These are phyloP conservation scores for Madurella mycetomatis DNA, from an alignment of 2,329 filamentous ascomycete genomes.

Conservation along the genomic window DNA sequence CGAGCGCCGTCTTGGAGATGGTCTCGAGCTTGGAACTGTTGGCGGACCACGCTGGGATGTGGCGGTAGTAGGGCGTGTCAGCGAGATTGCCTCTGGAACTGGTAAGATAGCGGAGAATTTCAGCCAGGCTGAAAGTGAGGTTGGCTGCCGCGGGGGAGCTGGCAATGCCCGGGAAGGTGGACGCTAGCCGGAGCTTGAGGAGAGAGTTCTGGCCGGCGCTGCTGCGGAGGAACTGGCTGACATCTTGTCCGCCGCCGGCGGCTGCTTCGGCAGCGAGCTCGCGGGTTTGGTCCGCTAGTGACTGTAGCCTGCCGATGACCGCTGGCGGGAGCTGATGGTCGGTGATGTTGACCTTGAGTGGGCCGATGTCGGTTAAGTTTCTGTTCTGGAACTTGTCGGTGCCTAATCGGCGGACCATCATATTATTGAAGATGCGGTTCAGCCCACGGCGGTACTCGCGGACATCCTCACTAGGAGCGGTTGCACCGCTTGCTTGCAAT, in stretches of 20 bases:
- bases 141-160: background rate
- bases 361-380: slow-evolving; percentile 18
- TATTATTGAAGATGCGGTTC: slow-evolving; percentile 10
- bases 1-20: slow-evolving; percentile 12
- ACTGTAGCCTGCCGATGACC: background rate
- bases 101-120: slow-evolving; percentile 7
- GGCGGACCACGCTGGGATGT: slow-evolving; percentile 19
- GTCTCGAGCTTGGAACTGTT: slow-evolving; percentile 19
- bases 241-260: background rate
- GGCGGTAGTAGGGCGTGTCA: slow-evolving; percentile 13
- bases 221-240: slow-evolving; percentile 7
- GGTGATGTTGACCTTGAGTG: slow-evolving; percentile 21
- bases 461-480: background rate
- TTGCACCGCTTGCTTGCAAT: slow-evolving; percentile 9
- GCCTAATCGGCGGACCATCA: slow-evolving; percentile 22
- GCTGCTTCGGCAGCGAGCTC: background rate
- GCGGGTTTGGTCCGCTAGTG: slow-evolving; percentile 10
- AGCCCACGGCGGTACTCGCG: slow-evolving; percentile 15
- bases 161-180: slow-evolving; percentile 21
- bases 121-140: slow-evolving; percentile 17
- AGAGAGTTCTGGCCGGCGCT: slow-evolving; percentile 7
- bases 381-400: slow-evolving; percentile 21
- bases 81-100: slow-evolving; percentile 5
- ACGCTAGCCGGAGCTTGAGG: slow-evolving; percentile 20
- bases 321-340: slow-evolving; percentile 17